Base-by-base conservation (phyloP, 305 asterid genomes). In the Solanum chacoense region DNA sequence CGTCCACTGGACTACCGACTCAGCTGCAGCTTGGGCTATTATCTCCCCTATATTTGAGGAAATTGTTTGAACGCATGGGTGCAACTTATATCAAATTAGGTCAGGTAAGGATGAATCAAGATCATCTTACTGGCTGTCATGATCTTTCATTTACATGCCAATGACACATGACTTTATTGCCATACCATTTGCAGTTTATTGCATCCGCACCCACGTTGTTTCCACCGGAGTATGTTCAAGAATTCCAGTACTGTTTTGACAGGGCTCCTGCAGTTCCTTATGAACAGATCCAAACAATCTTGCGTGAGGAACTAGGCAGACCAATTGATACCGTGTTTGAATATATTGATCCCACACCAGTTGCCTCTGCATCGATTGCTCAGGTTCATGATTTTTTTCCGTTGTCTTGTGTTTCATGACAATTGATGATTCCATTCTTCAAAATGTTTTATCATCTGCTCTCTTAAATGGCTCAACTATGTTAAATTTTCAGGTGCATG, bases 321-420 rank as follows among this genome's bases (percentile, higher is more conserved):
- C 97, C 98, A 89, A 94, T 95, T 81, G 99, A 97, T 91, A 79
- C 93, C 37, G 91, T 94, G 72, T 97, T 95, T 88, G 99, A 97
- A 92, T 95, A 91, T 89, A 96, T 97, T 89, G 99, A 97, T 92
- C 98, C 98, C 74, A 93, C 95, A 4, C 99, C 99, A 81, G 13
- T 97, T 89, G 99, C 99, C 38, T 96, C 99, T 91, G 99, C 99
- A 26, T 97, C 99, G 59, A 93, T 97, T 86, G 99, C 99, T 76
- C 99, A 97, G 98, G 99, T 97, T 89, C 87, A 86, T 84, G 28
- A 45, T 18, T 50, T 86, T 88, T 37, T 73, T 83, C 40, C 11
- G 11, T 63, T 75, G 73, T 55, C 45, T 35, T 77, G 72, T 55
- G 20, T 69, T 37, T 42, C 26, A 29, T 72, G 18, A 11, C 37